Base-by-base conservation (phyloP, 768 basidiomycete species). In the Coprinopsis marcescibilis region DNA sequence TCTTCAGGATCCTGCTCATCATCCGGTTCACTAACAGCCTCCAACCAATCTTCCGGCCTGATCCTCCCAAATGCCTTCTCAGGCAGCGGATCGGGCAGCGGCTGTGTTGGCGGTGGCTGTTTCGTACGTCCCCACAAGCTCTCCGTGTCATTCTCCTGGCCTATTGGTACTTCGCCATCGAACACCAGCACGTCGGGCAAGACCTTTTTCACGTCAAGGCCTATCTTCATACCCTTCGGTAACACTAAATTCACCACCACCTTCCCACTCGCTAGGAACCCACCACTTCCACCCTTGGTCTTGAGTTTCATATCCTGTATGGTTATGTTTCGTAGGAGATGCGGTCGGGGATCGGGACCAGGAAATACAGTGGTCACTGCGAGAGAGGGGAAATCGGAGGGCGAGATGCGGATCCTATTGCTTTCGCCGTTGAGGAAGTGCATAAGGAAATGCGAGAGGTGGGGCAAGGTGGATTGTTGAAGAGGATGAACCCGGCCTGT, bases 131-230 rank as follows among this genome's bases (percentile, higher is more conserved):
- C n/a, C n/a, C n/a, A n/a, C n/a, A n/a, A n/a, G n/a, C n/a, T n/a
- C n/a, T n/a, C n/a, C n/a, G n/a, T n/a, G n/a, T n/a, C n/a, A n/a
- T n/a, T n/a, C n/a, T n/a, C n/a, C n/a, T n/a, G n/a, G n/a, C n/a
- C n/a, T n/a, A n/a, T n/a, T n/a, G n/a, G n/a, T n/a, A 77, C 72
- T 17, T 79, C 77, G 2, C 89, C 89, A 52, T 92, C 89, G 48
- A 78, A 90, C 3, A 91, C 73, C 4, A 90, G 62, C 21, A 85
- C 81, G 58, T 92, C 89, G 0, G 89, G 87, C 46, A 85, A 69
- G 21, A 89, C 76, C 34, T 69, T 73, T 5, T 66, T 73, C 15
- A 89, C 81, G 34, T 80, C 67, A 42, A 89, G 61, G n/a, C 66
- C 69, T 21, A 89, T 65, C 45, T 85, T 62, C 62, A 92, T 77